These are phyloP conservation scores for Nemania sp. DNA, from an alignment of 2,329 filamentous ascomycete species.

Conservation along the genomic window DNA sequence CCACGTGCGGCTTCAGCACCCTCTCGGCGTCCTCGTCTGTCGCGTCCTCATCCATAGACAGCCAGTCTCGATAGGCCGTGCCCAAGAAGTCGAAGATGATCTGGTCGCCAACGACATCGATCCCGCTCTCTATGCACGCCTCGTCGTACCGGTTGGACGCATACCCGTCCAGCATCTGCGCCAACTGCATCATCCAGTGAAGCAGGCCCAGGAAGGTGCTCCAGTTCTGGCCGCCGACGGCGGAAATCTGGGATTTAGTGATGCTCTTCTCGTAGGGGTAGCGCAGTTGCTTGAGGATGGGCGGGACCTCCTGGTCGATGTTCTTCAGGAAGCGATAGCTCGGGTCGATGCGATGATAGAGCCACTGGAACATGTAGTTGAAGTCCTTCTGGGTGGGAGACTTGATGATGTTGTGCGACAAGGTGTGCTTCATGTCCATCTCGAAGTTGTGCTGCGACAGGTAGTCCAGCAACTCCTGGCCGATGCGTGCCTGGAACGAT, in stretches of 20 bases:
- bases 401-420: conserved; percentile 89
- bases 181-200: conserved; percentile 99
- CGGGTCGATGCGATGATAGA: conserved; percentile 95
- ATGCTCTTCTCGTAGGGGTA: conserved; percentile 97
- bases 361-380: conserved; percentile 96
- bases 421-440: conserved; percentile 92
- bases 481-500: conserved; percentile 78
- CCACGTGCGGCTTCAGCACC: conserved; percentile 80
- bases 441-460: conserved; percentile 94
- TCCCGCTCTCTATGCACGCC: conserved; percentile 82
- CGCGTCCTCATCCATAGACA: conserved; percentile 88
- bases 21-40: conserved; percentile 81
- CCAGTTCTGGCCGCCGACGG: conserved; percentile 97
- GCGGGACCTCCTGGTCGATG: conserved; percentile 93
- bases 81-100: conserved; percentile 95
- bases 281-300: conserved; percentile 87
- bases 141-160: conserved; percentile 80
- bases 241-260: conserved; percentile 92
- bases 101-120: conserved; percentile 85
- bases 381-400: conserved; percentile 98
- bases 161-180: conserved; percentile 90
- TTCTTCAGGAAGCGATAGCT: conserved; percentile 91
- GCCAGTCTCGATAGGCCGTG: conserved; percentile 89
- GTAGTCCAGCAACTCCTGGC: conserved; percentile 89
- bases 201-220: conserved; percentile 89